A percentile compares a stretch with the other conserved stretches of the same genome.
Conservation (phyloP, 2,329 filamentous ascomycete species). For the Diplodia intermedia region DNA sequence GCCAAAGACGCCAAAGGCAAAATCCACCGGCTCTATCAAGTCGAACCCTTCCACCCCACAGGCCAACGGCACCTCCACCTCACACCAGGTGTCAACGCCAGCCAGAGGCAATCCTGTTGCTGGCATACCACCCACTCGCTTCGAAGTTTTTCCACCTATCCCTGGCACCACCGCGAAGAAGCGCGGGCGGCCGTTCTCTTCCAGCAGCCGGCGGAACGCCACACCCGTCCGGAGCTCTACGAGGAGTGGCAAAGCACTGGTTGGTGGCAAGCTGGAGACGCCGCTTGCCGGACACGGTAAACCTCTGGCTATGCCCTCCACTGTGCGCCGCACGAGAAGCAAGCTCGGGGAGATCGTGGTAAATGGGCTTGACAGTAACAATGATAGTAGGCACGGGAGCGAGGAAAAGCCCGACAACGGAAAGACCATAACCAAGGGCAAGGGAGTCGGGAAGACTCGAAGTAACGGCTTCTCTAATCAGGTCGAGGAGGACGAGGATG, state of each 20-base stretch:
- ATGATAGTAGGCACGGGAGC: conserved; percentile 18
- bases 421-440: conserved; percentile 39
- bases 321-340: conserved; percentile 51
- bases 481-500: conserved; percentile 36
- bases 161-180: conserved; percentile 54
- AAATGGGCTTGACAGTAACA: conserved; percentile 38
- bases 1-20: conserved; percentile 20
- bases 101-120: conserved; percentile 31
- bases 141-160: conserved; percentile 78
- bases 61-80: conserved; percentile 25
- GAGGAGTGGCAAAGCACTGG: conserved; percentile 42
- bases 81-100: conserved; percentile 37
- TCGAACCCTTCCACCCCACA: conserved; percentile 25
- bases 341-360: conserved; percentile 52
- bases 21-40: conserved; percentile 16
- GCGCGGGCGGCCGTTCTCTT: conserved; percentile 48
- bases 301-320: conserved; percentile 41
- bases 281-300: conserved; percentile 43
- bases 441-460: conserved; percentile 16
- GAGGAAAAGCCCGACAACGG: background rate
- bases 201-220: conserved; percentile 44
- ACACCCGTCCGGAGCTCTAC: conserved; percentile 46
- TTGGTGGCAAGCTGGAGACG: conserved; percentile 40
- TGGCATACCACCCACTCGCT: conserved; percentile 72
- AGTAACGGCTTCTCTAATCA: conserved; percentile 13